Evolutionary conservation across 2,329 filamentous ascomycete genomes (phyloP), one percentile per base, ranked within the genome.

Genomic region (Didymella pinodella): DNA sequence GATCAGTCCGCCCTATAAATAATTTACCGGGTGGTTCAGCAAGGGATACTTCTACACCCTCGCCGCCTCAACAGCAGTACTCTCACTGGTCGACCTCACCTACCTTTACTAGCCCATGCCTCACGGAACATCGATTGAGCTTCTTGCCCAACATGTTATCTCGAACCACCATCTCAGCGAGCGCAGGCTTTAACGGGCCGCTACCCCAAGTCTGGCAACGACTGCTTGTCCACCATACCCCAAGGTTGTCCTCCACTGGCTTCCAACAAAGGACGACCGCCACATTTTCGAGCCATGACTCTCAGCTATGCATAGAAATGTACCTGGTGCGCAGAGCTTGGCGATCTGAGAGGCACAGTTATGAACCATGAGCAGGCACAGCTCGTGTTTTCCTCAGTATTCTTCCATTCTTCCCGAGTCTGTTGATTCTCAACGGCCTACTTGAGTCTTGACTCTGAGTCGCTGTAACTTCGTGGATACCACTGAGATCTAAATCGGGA

Each of bases 191-290:
- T 54, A 26, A 28, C n/a, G 18, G 48, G 29, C 32, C 41, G 14
- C 46, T 54, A 50, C 34, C 7, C 50, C 14, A n/a, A 29, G 8
- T 47, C 34, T 5, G 40, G 56, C 38, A 50, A 50, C 31, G 20
- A 12, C 41, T 1, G 46, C 50, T 47, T 40, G 41, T 28, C 25
- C 5, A n/a, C 32, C 10, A 34, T 22, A 28, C 46, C 50, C 22
- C 32, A 6, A 25, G 25, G 28, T 20, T 25, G 10, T 43, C 34
- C 5, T 47, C n/a, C 20, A 20, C 50, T 22, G 12, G 41, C 41
- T n/a, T 43, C 10, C 40, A 49, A 59, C 56, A 59, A 59, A 54
- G 50, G 50, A 51, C 22, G 25, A 50, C 40, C 34, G 50, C 56
- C 46, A 50, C 46, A 16, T 20, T 54, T 29, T 54, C 28, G 41